phyloP scores from a whole-genome alignment of 345 rosid species.

The Eucalyptus brandiana region DNA sequence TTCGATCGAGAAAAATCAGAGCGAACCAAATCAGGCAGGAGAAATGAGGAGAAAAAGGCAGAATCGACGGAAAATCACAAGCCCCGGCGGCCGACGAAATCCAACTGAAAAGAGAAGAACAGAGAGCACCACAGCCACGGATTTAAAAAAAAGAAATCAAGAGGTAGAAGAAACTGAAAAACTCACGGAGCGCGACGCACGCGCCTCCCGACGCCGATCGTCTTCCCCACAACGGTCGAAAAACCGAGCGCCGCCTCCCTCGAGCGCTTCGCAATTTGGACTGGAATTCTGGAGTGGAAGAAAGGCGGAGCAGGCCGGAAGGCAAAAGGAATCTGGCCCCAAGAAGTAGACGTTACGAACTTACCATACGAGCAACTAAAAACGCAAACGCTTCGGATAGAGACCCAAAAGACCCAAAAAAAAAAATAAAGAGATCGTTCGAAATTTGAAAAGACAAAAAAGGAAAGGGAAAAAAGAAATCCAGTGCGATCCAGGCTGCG shows the following conservation, averaged over 20 bases:
- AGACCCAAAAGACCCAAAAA: background rate
- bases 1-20: background rate
- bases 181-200: background rate
- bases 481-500: background rate
- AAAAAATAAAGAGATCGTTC: background rate
- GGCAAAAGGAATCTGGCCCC: background rate
- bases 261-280: background rate
- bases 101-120: background rate
- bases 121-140: background rate
- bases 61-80: background rate
- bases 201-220: background rate
- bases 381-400: background rate
- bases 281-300: background rate
- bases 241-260: background rate
- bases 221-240: background rate
- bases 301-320: background rate
- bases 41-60: background rate
- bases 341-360: background rate
- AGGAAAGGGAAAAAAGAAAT: background rate
- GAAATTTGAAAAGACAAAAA: background rate
- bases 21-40: background rate
- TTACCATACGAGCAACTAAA: background rate
- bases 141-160: background rate
- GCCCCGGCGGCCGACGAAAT: background rate
- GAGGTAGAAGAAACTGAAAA: background rate